Base-by-base conservation (phyloP, 305 asterid genomes). In the Solanum aculeatissimum region DNA sequence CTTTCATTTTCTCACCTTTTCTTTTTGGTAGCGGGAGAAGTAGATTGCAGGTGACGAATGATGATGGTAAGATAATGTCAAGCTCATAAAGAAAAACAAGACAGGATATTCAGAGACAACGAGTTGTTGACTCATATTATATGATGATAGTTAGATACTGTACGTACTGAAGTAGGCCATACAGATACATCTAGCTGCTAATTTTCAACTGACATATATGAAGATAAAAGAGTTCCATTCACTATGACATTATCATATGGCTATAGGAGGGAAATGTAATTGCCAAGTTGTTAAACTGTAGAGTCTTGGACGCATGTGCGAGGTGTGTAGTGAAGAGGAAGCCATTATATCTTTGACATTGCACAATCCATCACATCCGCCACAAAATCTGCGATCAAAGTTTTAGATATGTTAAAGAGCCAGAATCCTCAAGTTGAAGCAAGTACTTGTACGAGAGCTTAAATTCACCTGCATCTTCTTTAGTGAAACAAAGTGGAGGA, bases 401-500 rank as follows among this genome's bases (percentile, higher is more conserved):
- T 32, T 63, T 84, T 38, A 18, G n/a, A 63, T 12, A 4, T 32
- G 4, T 23, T 35, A 35, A 6, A n/a, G 40, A 82, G 63, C 63
- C 27, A 32, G 15, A 66, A 38, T 29, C 74, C 40, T 47, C 25
- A 71, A 47, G 10, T 13, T 21, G 66, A 58, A 58, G 66, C 66
- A 21, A 58, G 66, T 9, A 58, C 32, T 58, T 21, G 15, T 3
- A 60, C 2, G 54, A 71, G 79, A 71, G 79, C 79, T 71, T n/a
- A 71, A 71, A 18, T 62, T 70, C 23, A 95, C 98, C 98, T 21
- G 97, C 97, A 89, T 95, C 98, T 23, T 90, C 92, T 85, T 85
- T 90, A 84, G 88, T 92, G 91, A 95, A 93, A 89, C 98, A 95
- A 40, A 93, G 93, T 14, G 98, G 98, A 74, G 98, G 98, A 15